Base-by-base conservation (phyloP, 2,329 filamentous ascomycete species). In the Periconia digitata region DNA sequence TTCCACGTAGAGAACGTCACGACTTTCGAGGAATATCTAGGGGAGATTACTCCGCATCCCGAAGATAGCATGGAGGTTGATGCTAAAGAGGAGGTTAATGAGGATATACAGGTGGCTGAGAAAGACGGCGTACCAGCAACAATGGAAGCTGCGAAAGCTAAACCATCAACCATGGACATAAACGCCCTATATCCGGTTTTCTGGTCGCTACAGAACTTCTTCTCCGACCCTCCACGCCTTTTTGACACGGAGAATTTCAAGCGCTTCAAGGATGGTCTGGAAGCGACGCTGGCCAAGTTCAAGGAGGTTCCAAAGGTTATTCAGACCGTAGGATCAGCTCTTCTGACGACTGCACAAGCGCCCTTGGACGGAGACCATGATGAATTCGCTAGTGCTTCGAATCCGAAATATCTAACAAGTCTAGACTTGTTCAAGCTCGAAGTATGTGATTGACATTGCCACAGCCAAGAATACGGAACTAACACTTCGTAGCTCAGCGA, bases 381-480 rank as follows among this genome's bases (percentile, higher is more conserved):
- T 46, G 85, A 86, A 51, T 75, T 85, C 43, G 79, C 85, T 20
- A 87, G 84, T 64, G 85, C 83, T 20, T 97, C 96, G 74, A 99
- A 99, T 63, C 92, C 95, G 1, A 99, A 97, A 67, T 99, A 99
- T 68, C 81, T 99, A 16, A 99, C 94, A n/a, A 97, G 92, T 70
- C 83, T 88, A 56, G 95, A 99, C 68, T 78, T 99, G 1, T 99
- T 99, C 71, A 90, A 95, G 62, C 82, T 99, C 39, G 94, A 99
- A 81, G 88, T 90, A 78, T 51, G 75, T 63, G 4, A 53, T 47
- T 42, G 20, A 46, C 49, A 41, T 17, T 40, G 17, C 43, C 53
- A 48, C 52, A 32, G 3, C 51, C 56, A 41, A 50, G 50, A 49
- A 50, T 52, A 55, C 56, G 58, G 59, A 56, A 61, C 60, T 72